phyloP scores from a whole-genome alignment of 2,329 filamentous ascomycete genomes.

The Calonectria montana region DNA sequence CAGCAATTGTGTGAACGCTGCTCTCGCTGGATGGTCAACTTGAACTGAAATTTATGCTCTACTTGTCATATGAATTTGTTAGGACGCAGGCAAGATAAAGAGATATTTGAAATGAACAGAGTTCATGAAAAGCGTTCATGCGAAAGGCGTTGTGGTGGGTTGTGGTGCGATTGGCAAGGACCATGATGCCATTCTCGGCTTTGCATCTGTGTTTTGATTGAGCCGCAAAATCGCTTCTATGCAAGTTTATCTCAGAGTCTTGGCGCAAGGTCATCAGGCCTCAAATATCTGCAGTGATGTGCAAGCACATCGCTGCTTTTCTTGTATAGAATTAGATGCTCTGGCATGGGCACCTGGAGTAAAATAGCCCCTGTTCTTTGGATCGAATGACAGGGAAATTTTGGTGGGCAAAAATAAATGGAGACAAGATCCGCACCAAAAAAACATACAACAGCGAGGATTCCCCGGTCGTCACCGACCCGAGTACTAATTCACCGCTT shows the following conservation, averaged over 20 bases:
- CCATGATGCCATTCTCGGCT: neutral
- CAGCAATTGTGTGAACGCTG: neutral
- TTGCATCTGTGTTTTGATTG: neutral
- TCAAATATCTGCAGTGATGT: neutral
- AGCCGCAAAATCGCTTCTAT: neutral
- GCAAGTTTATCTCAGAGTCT: neutral
- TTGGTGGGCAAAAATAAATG: too few relatives aligned
- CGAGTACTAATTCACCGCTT: too few relatives aligned
- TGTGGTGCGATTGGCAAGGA: neutral
- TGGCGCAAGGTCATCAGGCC: neutral
- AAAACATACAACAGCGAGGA: too few relatives aligned
- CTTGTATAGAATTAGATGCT: too few relatives aligned
- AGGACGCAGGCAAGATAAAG: neutral
- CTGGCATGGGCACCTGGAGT: too few relatives aligned
- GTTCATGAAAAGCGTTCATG: constrained; percentile 2
- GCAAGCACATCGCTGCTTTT: too few relatives aligned
- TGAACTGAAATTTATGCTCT: neutral
- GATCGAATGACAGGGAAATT: too few relatives aligned
- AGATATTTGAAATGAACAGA: neutral
- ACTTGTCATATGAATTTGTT: neutral
- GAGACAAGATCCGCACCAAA: too few relatives aligned
- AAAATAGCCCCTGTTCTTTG: neutral
- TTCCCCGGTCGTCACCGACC: too few relatives aligned
- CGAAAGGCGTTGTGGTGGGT: neutral
- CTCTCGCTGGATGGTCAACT: too few relatives aligned